phyloP scores from a whole-genome alignment of 2,329 filamentous ascomycete genomes.

The Colletotrichum sp. region DNA sequence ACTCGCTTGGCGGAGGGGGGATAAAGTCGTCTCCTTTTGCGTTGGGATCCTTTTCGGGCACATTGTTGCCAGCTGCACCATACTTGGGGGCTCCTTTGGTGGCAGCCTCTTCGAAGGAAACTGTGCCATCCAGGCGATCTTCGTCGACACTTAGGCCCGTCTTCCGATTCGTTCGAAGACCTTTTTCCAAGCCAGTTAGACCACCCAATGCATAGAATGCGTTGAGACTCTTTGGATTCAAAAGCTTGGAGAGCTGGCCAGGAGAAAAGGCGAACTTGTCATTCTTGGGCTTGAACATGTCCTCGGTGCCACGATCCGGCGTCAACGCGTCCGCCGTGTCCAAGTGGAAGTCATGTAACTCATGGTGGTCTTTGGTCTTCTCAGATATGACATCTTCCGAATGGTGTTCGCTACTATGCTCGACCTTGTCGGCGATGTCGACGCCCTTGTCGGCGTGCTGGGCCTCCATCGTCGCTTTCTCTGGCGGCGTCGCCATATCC shows the following conservation, averaged over 20 bases:
- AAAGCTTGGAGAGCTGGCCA: slow-evolving; percentile 76
- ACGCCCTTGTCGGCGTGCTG: slow-evolving; percentile 10
- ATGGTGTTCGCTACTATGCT: not conserved
- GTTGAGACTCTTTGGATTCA: slow-evolving; percentile 79
- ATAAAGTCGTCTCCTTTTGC: slow-evolving; percentile 17
- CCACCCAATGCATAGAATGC: slow-evolving; percentile 81
- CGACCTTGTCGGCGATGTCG: not conserved
- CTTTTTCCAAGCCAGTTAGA: slow-evolving; percentile 74
- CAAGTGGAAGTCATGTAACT: slow-evolving; percentile 20
- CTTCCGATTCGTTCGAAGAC: slow-evolving; percentile 68
- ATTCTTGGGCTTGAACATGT: slow-evolving; percentile 69
- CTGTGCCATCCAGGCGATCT: slow-evolving; percentile 61
- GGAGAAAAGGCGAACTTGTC: slow-evolving; percentile 77
- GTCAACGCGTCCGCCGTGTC: slow-evolving; percentile 36
- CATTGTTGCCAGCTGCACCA: slow-evolving; percentile 35
- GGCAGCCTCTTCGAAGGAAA: slow-evolving; percentile 71
- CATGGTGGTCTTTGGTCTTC: not conserved
- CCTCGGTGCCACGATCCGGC: slow-evolving; percentile 72
- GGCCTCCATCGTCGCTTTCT: not conserved
- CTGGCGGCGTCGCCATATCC: not conserved
- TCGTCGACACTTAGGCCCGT: slow-evolving; percentile 77
- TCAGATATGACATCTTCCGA: not conserved
- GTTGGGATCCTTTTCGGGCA: slow-evolving; percentile 29
- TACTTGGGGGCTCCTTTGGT: slow-evolving; percentile 38
- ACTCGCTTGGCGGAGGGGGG: slow-evolving; percentile 10